Percentiles rank a stretch among this genome's conserved stretches.
phyloP scores from a whole-genome alignment of 2,329 filamentous ascomycete species.

The Elsinoe batatas region DNA sequence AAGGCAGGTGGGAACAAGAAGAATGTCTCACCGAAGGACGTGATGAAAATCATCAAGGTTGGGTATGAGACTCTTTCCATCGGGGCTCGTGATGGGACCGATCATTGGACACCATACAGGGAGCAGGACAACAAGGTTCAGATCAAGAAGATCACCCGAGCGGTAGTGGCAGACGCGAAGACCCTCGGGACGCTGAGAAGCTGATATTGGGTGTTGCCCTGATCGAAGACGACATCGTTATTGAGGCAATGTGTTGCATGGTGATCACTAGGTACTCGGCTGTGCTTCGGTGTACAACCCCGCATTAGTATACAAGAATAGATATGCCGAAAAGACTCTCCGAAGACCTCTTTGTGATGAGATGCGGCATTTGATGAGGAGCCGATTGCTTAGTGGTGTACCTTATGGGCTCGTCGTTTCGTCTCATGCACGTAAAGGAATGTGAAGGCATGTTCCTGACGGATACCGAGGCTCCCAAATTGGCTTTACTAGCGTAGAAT shows the following conservation, averaged over 20 bases:
- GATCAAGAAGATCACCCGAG: constrained; percentile 77
- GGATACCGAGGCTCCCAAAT: constrained; percentile 1
- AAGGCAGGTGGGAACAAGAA: constrained; percentile 48
- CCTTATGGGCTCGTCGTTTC: neutral
- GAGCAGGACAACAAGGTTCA: constrained; percentile 77
- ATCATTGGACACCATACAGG: constrained; percentile 74
- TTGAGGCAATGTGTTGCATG: no score
- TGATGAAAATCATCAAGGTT: constrained; percentile 86
- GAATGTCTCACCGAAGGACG: constrained; percentile 70
- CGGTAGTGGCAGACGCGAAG: constrained; percentile 63
- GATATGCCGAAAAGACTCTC: neutral
- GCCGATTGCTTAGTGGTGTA: neutral
- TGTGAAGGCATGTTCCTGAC: neutral
- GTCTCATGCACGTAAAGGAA: neutral
- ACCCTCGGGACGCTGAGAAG: constrained; percentile 9
- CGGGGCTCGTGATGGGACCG: constrained; percentile 75
- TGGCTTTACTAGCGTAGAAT: neutral
- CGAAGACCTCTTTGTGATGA: neutral
- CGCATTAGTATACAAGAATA: neutral
- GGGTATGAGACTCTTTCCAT: constrained; percentile 94
- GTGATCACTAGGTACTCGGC: no score
- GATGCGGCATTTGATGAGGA: neutral
- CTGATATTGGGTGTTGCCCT: neutral
- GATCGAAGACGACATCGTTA: no score
- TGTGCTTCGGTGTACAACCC: neutral